Evolutionary conservation across 1,139 yeast species (phyloP).

Genomic region (Pichia sp.): DNA sequence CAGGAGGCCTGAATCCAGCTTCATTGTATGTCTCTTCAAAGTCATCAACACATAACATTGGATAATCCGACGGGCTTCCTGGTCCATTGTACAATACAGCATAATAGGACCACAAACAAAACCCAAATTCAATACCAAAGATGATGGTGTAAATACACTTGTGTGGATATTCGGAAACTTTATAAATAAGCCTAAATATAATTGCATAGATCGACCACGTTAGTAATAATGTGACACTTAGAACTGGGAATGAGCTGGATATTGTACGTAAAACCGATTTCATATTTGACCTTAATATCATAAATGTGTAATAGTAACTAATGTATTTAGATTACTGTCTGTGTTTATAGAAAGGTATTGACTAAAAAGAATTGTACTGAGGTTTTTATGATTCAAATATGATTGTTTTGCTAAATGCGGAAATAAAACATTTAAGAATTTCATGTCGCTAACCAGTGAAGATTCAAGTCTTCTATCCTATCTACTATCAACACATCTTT

Average conservation of each 20-base stretch:
- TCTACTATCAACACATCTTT: too few species aligned
- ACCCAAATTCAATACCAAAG: too few species aligned
- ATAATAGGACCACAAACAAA: background rate
- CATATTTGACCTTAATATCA: background rate
- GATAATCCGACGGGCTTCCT: constrained; percentile 7
- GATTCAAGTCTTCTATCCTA: too few species aligned
- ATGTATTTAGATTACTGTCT: too few species aligned
- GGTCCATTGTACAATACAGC: background rate
- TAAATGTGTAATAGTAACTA: background rate
- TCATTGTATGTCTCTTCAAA: constrained; percentile 21
- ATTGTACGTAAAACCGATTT: constrained; percentile 28
- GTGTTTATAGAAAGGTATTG: too few species aligned
- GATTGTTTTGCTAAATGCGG: background rate
- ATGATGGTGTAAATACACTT: background rate
- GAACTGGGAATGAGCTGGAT: constrained; percentile 54
- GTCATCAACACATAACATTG: constrained; percentile 9
- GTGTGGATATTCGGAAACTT: background rate
- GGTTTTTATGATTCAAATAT: background rate
- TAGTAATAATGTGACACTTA: constrained; percentile 43
- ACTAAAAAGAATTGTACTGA: too few species aligned
- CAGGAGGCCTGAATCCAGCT: constrained; percentile 35
- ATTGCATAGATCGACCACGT: constrained; percentile 55
- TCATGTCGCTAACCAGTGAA: background rate
- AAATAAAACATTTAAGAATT: background rate
- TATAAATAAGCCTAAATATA: constrained; percentile 12